Evolutionary conservation across 805 yeast species (phyloP), one percentile per base, ranked within the genome.

Genomic region (Metschnikowia lachancei): DNA sequence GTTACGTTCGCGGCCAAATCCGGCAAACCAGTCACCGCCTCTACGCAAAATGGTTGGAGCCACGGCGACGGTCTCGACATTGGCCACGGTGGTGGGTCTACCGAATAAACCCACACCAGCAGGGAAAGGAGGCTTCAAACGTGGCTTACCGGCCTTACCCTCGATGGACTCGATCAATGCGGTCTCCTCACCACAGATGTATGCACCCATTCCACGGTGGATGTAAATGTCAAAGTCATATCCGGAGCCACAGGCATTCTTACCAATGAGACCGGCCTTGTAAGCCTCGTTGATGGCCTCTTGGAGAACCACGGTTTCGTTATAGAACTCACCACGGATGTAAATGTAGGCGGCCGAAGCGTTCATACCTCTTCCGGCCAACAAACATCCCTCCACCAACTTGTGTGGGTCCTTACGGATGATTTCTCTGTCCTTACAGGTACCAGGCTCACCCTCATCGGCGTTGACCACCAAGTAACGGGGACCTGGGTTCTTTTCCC

Each of bases 401-500:
- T 87, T 88, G 66, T 88, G 96, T 36, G 96, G 96, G 64, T 87
- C 95, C 67, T 88, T 88, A 66, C 95, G 80, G 63, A 88, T 83
- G 64, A 88, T 88, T 67, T 88, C 95, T 64, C 96, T 80, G 68
- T 88, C 96, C 71, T 88, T 88, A 69, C 96, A 88, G 42, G 96
- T 88, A 51, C 96, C 96, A 12, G 96, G 96, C 69, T 88, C 96
- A 59, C 96, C 96, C 71, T 88, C 96, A 72, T 88, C 96, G 46
- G 96, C 96, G 67, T 88, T 88, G 59, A 88, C 89, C 40, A 88
- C 95, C 57, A 88, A 76, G 64, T 87, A 87, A 61, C 95, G 79
- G 51, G 96, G 94, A n/a, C 96, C 96, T 13, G 70, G 70, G 69
- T 87, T 87, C 63, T 87, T 88, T 52, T 87, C 95, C 96, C 96